Percentiles rank a stretch among this genome's conserved stretches.
Conservation (phyloP, 371 early-diverging fungal species). For the Rhizopus stolonifer region DNA sequence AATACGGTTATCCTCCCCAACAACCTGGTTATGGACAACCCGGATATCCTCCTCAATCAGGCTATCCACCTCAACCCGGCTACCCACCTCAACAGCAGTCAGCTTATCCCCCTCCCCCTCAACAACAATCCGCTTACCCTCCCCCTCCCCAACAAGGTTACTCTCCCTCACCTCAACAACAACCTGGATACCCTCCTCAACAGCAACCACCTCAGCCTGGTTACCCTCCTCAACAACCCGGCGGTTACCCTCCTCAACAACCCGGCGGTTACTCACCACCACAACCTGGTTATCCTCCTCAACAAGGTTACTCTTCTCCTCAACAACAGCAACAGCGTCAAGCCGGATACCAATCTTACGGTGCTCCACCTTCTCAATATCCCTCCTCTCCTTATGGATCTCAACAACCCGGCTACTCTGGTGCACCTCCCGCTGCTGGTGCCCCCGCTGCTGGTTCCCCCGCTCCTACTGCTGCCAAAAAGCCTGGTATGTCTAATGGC, state of each 20-base stretch:
- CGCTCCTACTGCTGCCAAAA: constrained; percentile 12
- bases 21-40: constrained; percentile 5
- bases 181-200: not conserved
- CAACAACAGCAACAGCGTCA: constrained; percentile 9
- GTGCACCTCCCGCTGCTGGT: constrained; percentile 1
- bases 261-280: constrained; percentile 6
- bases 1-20: constrained; percentile 16
- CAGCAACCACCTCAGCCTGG: constrained; percentile 3
- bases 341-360: not conserved
- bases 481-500: constrained; percentile 37
- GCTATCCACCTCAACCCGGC: constrained; percentile 15
- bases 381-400: constrained; percentile 5
- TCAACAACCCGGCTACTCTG: not conserved
- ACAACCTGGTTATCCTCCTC: constrained; percentile 2
- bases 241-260: constrained; percentile 2
- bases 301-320: not conserved
- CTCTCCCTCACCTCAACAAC: constrained; percentile 1
- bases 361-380: constrained; percentile 4
- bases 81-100: too few species aligned
- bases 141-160: constrained; percentile 17
- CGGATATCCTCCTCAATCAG: not conserved
- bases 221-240: constrained; percentile 2
- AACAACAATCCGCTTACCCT: not conserved
- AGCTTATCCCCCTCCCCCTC: not conserved
- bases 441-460: constrained; percentile 12